These are phyloP conservation scores for Penicillium bialowiezense DNA, from an alignment of 495 filamentous ascomycete genomes.

Conservation along the genomic window DNA sequence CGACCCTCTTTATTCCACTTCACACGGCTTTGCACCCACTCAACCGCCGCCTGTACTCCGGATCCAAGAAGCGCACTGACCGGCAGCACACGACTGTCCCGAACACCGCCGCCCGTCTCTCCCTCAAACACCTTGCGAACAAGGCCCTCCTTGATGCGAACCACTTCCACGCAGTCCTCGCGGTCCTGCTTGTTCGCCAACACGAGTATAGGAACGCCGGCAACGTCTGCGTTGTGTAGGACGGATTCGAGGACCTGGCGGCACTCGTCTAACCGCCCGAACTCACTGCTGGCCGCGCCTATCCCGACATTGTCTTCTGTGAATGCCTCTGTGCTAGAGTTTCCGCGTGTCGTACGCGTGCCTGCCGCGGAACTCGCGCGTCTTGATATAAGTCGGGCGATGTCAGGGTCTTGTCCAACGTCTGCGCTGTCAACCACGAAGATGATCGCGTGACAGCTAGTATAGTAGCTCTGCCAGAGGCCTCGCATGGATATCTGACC, in stretches of 20 bases:
- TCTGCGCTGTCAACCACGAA: slow-evolving; percentile 95
- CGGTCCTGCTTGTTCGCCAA: slow-evolving; percentile 97
- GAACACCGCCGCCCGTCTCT: slow-evolving; percentile 75
- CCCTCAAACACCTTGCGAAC: slow-evolving; percentile 94
- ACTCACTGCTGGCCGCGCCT: slow-evolving; percentile 48
- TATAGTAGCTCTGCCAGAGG: slow-evolving; percentile 95
- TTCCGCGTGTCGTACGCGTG: slow-evolving; percentile 10
- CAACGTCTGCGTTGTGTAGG: slow-evolving; percentile 77
- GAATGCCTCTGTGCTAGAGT: slow-evolving; percentile 20
- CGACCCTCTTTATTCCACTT: slow-evolving; percentile 94
- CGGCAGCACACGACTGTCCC: slow-evolving; percentile 88
- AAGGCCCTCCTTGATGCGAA: slow-evolving; percentile 92
- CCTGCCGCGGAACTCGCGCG: slow-evolving; percentile 32
- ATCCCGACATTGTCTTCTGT: slow-evolving; percentile 36
- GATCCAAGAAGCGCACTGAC: slow-evolving; percentile 88
- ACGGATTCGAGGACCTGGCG: slow-evolving; percentile 83
- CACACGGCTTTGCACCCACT: slow-evolving; percentile 87
- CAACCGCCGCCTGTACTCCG: slow-evolving; percentile 89
- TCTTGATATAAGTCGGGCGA: slow-evolving; percentile 30
- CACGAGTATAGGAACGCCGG: slow-evolving; percentile 87
- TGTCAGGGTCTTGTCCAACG: slow-evolving; percentile 71
- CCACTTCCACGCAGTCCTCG: slow-evolving; percentile 96
- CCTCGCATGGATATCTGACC: slow-evolving; percentile 85
- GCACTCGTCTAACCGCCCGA: slow-evolving; percentile 80
- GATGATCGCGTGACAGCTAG: slow-evolving; percentile 90